These are phyloP conservation scores for Monosporascus sp. DNA, from an alignment of 2,329 filamentous ascomycete genomes.

Conservation along the genomic window DNA sequence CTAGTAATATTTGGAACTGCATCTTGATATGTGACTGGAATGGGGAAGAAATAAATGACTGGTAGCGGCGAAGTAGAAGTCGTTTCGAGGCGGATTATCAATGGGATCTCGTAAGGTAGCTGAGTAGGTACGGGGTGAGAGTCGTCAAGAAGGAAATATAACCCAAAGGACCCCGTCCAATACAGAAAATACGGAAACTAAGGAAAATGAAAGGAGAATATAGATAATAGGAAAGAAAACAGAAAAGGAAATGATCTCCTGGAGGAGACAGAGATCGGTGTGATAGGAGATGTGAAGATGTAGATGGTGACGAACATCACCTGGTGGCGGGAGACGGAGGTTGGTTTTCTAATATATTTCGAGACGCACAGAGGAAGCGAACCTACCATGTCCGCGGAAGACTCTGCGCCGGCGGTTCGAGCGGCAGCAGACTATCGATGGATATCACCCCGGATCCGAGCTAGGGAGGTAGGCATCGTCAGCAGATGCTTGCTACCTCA, in stretches of 20 bases:
- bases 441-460: not conserved
- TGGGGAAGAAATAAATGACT: constrained; percentile 7
- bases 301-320: constrained; percentile 13
- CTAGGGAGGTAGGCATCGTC: not conserved
- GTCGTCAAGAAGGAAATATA: constrained; percentile 15
- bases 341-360: constrained; percentile 14
- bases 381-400: not conserved
- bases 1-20: constrained; percentile 44
- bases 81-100: constrained; percentile 10
- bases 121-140: constrained; percentile 2
- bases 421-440: not conserved
- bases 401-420: not conserved
- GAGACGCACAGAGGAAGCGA: constrained; percentile 1
- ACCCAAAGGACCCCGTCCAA: constrained; percentile 19
- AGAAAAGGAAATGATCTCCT: constrained; percentile 23
- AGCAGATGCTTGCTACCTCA: not conserved
- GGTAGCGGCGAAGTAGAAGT: constrained; percentile 5
- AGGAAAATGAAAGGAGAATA: constrained; percentile 14
- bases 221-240: constrained; percentile 17
- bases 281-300: constrained; percentile 15
- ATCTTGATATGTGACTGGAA: constrained; percentile 33
- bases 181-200: constrained; percentile 10
- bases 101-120: constrained; percentile 6
- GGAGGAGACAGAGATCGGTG: constrained; percentile 15
- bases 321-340: constrained; percentile 10